Base-by-base conservation (phyloP, 129 eudicot species). In the Flaveria sonorensis region DNA sequence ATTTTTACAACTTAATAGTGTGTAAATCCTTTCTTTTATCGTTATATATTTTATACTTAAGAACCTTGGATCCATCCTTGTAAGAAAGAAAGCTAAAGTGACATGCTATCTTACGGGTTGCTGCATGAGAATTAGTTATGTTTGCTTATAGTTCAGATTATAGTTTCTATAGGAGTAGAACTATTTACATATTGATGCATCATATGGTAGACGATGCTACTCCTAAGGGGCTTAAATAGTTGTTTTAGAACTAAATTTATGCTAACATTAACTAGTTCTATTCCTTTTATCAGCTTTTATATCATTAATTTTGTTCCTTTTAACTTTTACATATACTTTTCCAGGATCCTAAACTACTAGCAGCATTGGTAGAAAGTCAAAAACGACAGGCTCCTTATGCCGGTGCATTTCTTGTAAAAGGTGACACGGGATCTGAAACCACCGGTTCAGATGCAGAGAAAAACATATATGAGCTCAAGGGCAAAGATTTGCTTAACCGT, bases 321-420 rank as follows among this genome's bases (percentile, higher is more conserved):
- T 70, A 71, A 47, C 63, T 18, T 23, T 30, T 11, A 24, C 6
- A 3, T 5, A 13, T 64, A 32, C 46, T 39, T 79, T 70, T 62
- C 59, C 88, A 93, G 98, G 99, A 95, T 85, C 96, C 96, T 65
- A 95, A 91, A 79, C 70, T 95, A 82, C 81, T 95, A 77, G 99
- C 91, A 50, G 99, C 97, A 45, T 74, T 95, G 73, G 88, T 81
- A 48, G 99, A 95, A 77, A 87, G 89, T 81, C 89, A 87, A 52
- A 95, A 87, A 86, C 84, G 99, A 52, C 97, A 89, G 65, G 96
- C 97, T 76, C 97, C 96, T 45, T 95, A 86, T 74, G 96, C 99
- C 78, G 99, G 99, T 77, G 99, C 96, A 1, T 95, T 95, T 77
- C 94, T 95, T 52, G 76, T 95, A 50, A 95, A 95, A 86, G 99